Evolutionary conservation across 768 basidiomycete genomes (phyloP), one percentile per base, ranked within the genome.

Genomic region (Hygrophoropsis aurantiaca): DNA sequence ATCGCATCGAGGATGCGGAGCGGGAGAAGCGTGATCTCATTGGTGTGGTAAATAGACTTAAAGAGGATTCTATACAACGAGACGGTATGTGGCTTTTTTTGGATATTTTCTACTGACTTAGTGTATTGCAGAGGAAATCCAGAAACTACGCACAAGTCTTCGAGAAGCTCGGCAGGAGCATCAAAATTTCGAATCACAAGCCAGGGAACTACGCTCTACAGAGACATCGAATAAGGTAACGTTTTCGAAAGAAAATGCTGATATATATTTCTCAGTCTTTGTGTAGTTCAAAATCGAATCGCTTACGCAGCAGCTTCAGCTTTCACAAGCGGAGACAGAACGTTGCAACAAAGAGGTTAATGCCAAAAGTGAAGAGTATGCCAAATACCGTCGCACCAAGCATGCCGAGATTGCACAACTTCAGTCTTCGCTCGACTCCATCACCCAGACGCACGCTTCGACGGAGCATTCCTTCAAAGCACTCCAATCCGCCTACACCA

Each of bases 21-120:
- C 78, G 88, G 44, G 94, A 97, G 73, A 97, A 97, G 68, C 82
- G 92, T 26, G 91, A 94, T 52, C 77, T 97, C 39, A 74, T 94
- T 35, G 81, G 79, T 23, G 87, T 93, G 36, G 81, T 94, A 4
- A 92, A 87, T 62, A 78, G 89, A 44, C 68, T 93, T 52, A 88
- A 91, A 62, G 82, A 89, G 56, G 88, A 94, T 50, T 73, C 76
- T 34, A 59, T 75, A 7, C 81, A 87, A 58, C 80, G 86, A 44
- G 87, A 93, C 51, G 88, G 93, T 92, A 46, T 45, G 76, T 58
- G 5, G 11, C 15, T 11, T 18, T 42, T 39, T 24, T 50, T 26
- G 37, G n/a, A 37, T n/a, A 44, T 37, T 47, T 34, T 13, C 20
- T 25, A 33, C 50, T 10, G 30, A 20, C 37, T 18, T 7, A 42